A percentile compares a stretch with the other conserved stretches of the same genome.
phyloP scores from a whole-genome alignment of 1,139 yeast species.

The Taphrina sp. region DNA sequence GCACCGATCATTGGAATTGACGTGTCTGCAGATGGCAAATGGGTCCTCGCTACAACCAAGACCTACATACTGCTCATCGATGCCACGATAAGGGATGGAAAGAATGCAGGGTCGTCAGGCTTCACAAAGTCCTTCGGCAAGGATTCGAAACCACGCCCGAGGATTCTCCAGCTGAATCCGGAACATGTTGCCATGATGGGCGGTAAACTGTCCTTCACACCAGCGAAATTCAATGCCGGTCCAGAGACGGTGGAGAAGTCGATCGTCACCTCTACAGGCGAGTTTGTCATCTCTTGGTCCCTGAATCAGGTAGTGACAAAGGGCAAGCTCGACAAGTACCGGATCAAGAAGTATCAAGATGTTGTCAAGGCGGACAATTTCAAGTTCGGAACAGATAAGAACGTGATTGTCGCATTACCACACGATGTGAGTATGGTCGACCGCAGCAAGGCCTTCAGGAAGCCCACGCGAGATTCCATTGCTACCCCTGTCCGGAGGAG shows the following conservation, averaged over 20 bases:
- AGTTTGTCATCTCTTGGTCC: conserved; percentile 81
- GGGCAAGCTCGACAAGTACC: conserved; percentile 58
- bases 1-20: conserved; percentile 67
- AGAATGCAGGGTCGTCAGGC: conserved; percentile 61
- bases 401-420: conserved; percentile 66
- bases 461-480: conserved; percentile 54
- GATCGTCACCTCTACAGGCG: conserved; percentile 75
- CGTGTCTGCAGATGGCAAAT: conserved; percentile 74
- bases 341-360: conserved; percentile 61
- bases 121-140: conserved; percentile 64
- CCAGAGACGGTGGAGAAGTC: conserved; percentile 61
- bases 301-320: conserved; percentile 54
- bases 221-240: conserved; percentile 75
- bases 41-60: conserved; percentile 76
- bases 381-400: conserved; percentile 67
- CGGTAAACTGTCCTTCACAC: conserved; percentile 58
- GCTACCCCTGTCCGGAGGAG: conserved; percentile 42
- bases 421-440: conserved; percentile 58
- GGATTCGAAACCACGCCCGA: conserved; percentile 67
- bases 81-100: conserved; percentile 60
- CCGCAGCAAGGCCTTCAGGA: conserved; percentile 56
- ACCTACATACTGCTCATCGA: conserved; percentile 69
- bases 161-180: conserved; percentile 63
- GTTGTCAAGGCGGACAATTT: conserved; percentile 70
- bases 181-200: conserved; percentile 67